phyloP scores from a whole-genome alignment of 2,329 filamentous ascomycete genomes.

The Epichloe bromicola region DNA sequence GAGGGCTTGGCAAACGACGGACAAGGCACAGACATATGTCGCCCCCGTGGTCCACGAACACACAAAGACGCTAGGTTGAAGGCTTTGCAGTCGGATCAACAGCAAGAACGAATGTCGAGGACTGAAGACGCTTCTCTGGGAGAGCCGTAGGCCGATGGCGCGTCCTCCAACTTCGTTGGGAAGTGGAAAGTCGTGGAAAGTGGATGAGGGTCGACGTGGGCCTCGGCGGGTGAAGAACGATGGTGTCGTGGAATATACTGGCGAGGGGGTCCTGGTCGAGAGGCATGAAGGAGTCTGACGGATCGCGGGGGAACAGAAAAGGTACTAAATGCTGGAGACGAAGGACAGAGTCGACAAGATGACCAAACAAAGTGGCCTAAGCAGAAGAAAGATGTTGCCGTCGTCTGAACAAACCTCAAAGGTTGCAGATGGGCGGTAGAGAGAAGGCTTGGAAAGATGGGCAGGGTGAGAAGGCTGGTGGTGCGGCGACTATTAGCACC shows the following conservation, averaged over 20 bases:
- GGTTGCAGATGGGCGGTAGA: slow-evolving; percentile 2
- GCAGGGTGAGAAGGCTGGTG: slow-evolving; percentile 6
- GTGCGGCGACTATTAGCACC: slow-evolving; percentile 3
- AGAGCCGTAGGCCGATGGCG: not conserved
- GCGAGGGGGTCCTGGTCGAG: not conserved
- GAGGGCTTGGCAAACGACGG: not conserved
- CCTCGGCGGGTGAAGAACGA: not conserved
- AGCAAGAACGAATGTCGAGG: not conserved
- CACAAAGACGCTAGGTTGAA: not conserved
- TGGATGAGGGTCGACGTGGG: slow-evolving; percentile 1
- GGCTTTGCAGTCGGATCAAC: not conserved
- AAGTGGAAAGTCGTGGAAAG: slow-evolving; percentile 5
- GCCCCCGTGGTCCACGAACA: not conserved
- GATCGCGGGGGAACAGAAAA: not conserved
- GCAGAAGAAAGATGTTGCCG: not conserved
- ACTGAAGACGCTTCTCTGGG: not conserved
- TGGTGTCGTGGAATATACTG: slow-evolving; percentile 2
- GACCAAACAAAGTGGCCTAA: not conserved
- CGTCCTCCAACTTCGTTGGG: slow-evolving; percentile 1
- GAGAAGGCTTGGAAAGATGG: slow-evolving; percentile 3
- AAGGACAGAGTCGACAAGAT: not conserved
- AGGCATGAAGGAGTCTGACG: slow-evolving; percentile 2
- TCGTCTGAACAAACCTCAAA: not conserved
- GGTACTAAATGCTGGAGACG: not conserved
- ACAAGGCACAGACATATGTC: not conserved